Evolutionary conservation across 345 rosid genomes (phyloP).

Genomic region (Heritiera littoralis): DNA sequence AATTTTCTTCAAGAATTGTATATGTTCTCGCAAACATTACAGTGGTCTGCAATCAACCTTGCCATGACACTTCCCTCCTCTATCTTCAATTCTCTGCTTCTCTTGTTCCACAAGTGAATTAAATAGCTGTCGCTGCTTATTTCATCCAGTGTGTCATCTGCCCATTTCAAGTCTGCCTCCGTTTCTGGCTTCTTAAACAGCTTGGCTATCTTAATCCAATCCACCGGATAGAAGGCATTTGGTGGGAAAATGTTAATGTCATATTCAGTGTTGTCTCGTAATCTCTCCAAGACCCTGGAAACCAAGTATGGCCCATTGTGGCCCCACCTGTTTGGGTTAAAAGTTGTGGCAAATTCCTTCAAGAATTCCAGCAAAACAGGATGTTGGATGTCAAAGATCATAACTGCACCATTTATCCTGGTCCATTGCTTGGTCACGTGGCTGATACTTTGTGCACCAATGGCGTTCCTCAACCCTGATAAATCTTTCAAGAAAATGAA

Average conservation of each 20-base stretch:
- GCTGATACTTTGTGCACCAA: slow-evolving; percentile 65
- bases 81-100: slow-evolving; percentile 37
- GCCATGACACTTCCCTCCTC: slow-evolving; percentile 51
- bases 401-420: slow-evolving; percentile 63
- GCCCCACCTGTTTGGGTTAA: slow-evolving; percentile 70
- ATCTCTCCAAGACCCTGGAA: slow-evolving; percentile 52
- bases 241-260: slow-evolving; percentile 51
- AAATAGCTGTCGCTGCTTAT: slow-evolving; percentile 38
- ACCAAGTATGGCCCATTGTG: slow-evolving; percentile 69
- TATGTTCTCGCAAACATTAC: slow-evolving; percentile 40
- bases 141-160: slow-evolving; percentile 27
- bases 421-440: slow-evolving; percentile 49
- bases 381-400: slow-evolving; percentile 59
- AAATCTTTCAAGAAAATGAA: slow-evolving; percentile 55
- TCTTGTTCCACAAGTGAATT: slow-evolving; percentile 59
- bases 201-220: slow-evolving; percentile 55
- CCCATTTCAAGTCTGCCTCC: slow-evolving; percentile 41
- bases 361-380: slow-evolving; percentile 58
- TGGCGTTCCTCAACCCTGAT: slow-evolving; percentile 49
- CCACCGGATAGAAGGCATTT: slow-evolving; percentile 59
- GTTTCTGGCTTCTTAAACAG: slow-evolving; percentile 59
- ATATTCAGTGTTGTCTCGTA: slow-evolving; percentile 37
- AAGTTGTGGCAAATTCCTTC: slow-evolving; percentile 60
- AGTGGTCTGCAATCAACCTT: slow-evolving; percentile 44
- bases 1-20: slow-evolving; percentile 19